Percentiles rank a stretch among this genome's conserved stretches.
Conservation (phyloP, 805 yeast genomes). For the Teunomyces tritomae region DNA sequence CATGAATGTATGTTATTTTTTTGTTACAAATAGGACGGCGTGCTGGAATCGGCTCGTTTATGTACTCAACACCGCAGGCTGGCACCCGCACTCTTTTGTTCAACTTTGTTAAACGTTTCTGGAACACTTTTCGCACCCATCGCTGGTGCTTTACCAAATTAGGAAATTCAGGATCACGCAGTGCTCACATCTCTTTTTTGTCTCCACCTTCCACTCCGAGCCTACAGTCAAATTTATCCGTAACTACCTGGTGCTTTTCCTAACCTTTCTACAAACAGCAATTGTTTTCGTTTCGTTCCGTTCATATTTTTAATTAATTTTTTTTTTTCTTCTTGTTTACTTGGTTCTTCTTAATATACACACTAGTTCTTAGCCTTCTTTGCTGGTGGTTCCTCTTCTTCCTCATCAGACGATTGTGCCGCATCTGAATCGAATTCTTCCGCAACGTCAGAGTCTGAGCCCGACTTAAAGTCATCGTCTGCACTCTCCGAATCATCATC, state of each 20-base stretch:
- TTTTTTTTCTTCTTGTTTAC: too few relatives aligned
- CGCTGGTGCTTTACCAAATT: slow-evolving; percentile 3
- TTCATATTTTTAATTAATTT: too few relatives aligned
- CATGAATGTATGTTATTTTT: neutral
- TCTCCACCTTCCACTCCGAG: neutral
- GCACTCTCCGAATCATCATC: slow-evolving; percentile 67
- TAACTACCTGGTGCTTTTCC: too few relatives aligned
- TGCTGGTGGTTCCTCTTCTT: slow-evolving; percentile 14
- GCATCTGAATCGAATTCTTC: slow-evolving; percentile 79
- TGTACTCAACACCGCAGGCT: neutral
- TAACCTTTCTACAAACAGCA: neutral
- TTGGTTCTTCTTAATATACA: neutral
- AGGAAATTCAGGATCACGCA: slow-evolving; percentile 1
- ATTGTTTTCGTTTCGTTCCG: neutral
- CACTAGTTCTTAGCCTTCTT: slow-evolving; percentile 16
- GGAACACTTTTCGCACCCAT: neutral
- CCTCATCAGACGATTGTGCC: slow-evolving; percentile 21
- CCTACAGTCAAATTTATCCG: too few relatives aligned
- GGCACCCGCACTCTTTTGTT: neutral
- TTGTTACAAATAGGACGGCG: neutral
- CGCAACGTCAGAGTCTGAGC: slow-evolving; percentile 67
- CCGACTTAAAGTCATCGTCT: slow-evolving; percentile 81
- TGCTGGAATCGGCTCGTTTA: neutral
- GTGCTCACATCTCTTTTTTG: neutral
- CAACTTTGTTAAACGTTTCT: neutral